phyloP scores from a whole-genome alignment of 352 stramenopile genomes.

The Poterioochromonas sp. region DNA sequence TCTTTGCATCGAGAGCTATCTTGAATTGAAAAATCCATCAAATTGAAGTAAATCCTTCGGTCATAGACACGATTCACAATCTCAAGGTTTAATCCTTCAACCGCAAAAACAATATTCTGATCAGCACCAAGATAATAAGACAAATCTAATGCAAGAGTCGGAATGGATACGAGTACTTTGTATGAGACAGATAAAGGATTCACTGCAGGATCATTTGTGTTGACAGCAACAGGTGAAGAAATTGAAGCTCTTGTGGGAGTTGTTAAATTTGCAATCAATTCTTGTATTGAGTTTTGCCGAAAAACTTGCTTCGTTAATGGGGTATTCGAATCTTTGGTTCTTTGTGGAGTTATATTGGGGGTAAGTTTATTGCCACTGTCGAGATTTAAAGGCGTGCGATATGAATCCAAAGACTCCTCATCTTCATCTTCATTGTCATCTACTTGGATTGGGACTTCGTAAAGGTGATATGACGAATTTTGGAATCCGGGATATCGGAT shows the following conservation, averaged over 20 bases:
- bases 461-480: background rate
- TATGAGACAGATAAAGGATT: background rate
- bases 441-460: background rate
- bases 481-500: background rate
- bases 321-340: background rate
- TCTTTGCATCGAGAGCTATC: background rate
- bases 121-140: background rate
- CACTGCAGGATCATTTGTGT: background rate
- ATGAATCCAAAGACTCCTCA: too few relatives aligned
- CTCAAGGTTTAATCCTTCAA: background rate
- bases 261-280: too few relatives aligned
- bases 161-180: background rate
- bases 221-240: background rate
- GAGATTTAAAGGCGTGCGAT: background rate
- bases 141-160: background rate
- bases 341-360: background rate
- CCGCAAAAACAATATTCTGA: background rate
- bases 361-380: background rate
- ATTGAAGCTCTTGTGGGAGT: background rate
- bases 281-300: too few relatives aligned
- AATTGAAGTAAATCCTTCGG: background rate
- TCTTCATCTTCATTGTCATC: background rate
- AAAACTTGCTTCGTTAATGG: too few relatives aligned
- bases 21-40: background rate
- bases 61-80: slow-evolving; percentile 18